These are phyloP conservation scores for Mercurialis annua DNA, from an alignment of 345 rosid genomes.

Conservation along the genomic window DNA sequence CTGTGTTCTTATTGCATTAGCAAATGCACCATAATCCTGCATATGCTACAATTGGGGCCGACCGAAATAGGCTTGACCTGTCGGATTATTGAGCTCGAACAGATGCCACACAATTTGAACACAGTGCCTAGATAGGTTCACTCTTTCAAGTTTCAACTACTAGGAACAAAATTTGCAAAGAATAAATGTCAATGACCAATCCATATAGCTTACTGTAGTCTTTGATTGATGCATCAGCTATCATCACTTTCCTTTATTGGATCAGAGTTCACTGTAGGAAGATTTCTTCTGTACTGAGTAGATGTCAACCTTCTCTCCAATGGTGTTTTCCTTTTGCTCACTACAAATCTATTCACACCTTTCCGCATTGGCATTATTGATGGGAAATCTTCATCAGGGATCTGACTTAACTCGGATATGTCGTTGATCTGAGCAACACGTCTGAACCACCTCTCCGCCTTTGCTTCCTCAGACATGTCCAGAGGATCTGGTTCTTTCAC, in stretches of 20 bases:
- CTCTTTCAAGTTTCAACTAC: background rate
- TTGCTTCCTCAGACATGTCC: constrained; percentile 99
- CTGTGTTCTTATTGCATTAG: constrained; percentile 1
- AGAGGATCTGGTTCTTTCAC: constrained; percentile 78
- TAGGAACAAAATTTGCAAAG: background rate
- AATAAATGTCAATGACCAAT: background rate
- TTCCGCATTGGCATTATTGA: constrained; percentile 99
- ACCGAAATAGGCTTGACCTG: no score
- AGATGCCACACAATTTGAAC: no score
- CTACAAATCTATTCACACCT: constrained; percentile 94
- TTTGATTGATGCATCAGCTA: constrained; percentile 16
- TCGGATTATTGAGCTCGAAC: no score
- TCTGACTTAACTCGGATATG: constrained; percentile 95
- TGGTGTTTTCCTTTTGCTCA: constrained; percentile 94
- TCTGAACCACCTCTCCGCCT: constrained; percentile 94
- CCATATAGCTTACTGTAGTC: background rate
- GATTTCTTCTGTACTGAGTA: constrained; percentile 63
- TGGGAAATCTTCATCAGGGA: constrained; percentile 96
- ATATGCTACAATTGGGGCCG: background rate
- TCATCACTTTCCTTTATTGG: constrained; percentile 38
- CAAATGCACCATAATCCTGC: background rate
- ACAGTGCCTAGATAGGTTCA: background rate
- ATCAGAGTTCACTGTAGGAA: constrained; percentile 50
- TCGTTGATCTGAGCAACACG: constrained; percentile 90
- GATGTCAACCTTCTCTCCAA: constrained; percentile 86